These are phyloP conservation scores for Xylariaceae sp. DNA, from an alignment of 2,329 filamentous ascomycete species.

Conservation along the genomic window DNA sequence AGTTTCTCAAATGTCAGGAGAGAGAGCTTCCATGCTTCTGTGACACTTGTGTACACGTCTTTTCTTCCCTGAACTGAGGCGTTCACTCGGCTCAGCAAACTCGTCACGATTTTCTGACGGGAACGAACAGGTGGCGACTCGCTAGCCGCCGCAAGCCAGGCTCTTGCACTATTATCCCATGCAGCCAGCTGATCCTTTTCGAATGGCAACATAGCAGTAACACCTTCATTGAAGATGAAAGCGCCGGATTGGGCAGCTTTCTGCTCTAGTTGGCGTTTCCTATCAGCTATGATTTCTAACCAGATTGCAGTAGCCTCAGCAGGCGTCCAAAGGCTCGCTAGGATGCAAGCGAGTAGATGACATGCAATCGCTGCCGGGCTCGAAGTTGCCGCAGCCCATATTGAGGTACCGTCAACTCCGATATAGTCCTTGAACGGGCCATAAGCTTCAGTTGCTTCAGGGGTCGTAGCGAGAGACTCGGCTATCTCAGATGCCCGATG, in stretches of 20 bases:
- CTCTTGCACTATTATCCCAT: conserved; percentile 12
- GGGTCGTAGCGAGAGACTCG: neutral
- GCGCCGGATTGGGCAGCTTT: neutral
- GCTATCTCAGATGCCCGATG: conserved; percentile 9
- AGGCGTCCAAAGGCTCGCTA: conserved; percentile 24
- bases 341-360: conserved; percentile 32
- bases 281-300: conserved; percentile 23
- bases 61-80: neutral
- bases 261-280: conserved; percentile 10
- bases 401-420: conserved; percentile 30
- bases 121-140: conserved; percentile 2
- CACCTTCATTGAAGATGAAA: conserved; percentile 3
- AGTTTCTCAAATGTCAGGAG: conserved; percentile 8
- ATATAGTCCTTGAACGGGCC: conserved; percentile 15
- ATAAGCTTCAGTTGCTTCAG: conserved; percentile 2
- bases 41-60: conserved; percentile 10
- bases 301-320: conserved; percentile 28
- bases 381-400: conserved; percentile 38
- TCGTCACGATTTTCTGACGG: conserved; percentile 2
- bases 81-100: conserved; percentile 2
- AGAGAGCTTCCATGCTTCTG: conserved; percentile 8
- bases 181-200: conserved; percentile 6
- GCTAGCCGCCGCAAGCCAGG: conserved; percentile 9
- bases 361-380: conserved; percentile 24
- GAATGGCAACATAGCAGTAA: conserved; percentile 1